phyloP scores from a whole-genome alignment of 345 rosid species.

The Eucalyptus tenuipes region DNA sequence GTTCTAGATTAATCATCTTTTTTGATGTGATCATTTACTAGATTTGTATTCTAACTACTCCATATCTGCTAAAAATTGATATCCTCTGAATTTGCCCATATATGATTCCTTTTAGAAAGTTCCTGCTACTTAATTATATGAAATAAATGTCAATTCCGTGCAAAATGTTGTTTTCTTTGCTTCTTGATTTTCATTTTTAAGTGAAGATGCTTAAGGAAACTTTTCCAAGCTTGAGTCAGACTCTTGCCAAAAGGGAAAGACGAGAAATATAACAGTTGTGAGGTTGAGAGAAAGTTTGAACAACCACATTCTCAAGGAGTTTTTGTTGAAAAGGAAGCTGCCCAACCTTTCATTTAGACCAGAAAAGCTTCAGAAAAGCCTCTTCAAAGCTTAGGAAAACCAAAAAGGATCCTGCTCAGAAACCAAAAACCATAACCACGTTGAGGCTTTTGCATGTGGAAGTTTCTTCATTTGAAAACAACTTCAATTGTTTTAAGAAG shows the following conservation, averaged over 20 bases:
- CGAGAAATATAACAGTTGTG: background rate
- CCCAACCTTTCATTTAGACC: background rate
- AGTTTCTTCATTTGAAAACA: background rate
- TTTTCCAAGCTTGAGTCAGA: background rate
- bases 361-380: background rate
- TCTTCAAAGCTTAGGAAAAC: background rate
- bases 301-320: background rate
- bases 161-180: background rate
- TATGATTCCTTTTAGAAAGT: background rate
- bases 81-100: background rate
- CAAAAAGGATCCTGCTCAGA: background rate
- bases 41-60: background rate
- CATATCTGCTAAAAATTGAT: background rate
- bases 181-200: background rate
- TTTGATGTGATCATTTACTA: background rate
- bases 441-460: background rate
- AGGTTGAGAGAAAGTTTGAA: background rate
- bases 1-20: background rate
- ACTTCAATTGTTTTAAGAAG: background rate
- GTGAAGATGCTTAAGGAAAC: background rate
- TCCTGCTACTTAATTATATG: background rate
- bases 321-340: background rate
- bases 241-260: background rate
- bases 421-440: background rate
- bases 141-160: background rate